Evolutionary conservation across 2,329 filamentous ascomycete genomes (phyloP), one percentile per base, ranked within the genome.

Genomic region (Microthyrium microscopicum): DNA sequence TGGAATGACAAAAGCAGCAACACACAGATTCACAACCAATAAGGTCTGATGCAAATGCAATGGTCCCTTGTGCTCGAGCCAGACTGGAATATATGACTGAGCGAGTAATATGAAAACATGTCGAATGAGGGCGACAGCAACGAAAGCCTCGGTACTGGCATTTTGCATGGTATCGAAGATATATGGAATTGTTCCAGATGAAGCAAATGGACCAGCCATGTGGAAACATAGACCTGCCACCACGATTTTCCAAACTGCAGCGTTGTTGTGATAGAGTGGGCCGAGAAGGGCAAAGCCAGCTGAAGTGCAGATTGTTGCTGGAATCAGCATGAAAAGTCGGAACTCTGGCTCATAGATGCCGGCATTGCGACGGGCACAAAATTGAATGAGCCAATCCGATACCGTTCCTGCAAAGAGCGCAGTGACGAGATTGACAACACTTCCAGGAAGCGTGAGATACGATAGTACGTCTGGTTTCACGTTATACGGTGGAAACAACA

Each of bases 61-160:
- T 3, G 45, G 39, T 4, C 50, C 50, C 28, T 42, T 40, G 30
- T 43, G 37, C 4, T 38, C 44, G 21, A 53, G 39, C 50, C 50
- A 53, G 9, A 40, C 42, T 24, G 49, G 47, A 5, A 53, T 49
- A 33, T 49, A 45, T 56, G 47, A 61, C 2, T 58, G 62, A 30
- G 63, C 39, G 2, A 57, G 58, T 38, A 64, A 65, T 0, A 59
- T 62, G 9, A 65, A 39, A 20, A 65, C 39, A 36, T 20, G 17
- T 22, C 64, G 62, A 33, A 61, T 52, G 5, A 60, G 56, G 37
- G 64, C 66, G 46, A 66, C 63, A 9, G 61, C 61, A 13, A 66
- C 62, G 40, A 66, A 64, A 2, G 61, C 61, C 46, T 64, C 62
- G 44, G 62, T 60, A 20, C 55, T 58, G 34, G 62, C 45, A 16